Conservation (phyloP, 192 early-diverging fungal species). For the Lobosporangium transversale region DNA sequence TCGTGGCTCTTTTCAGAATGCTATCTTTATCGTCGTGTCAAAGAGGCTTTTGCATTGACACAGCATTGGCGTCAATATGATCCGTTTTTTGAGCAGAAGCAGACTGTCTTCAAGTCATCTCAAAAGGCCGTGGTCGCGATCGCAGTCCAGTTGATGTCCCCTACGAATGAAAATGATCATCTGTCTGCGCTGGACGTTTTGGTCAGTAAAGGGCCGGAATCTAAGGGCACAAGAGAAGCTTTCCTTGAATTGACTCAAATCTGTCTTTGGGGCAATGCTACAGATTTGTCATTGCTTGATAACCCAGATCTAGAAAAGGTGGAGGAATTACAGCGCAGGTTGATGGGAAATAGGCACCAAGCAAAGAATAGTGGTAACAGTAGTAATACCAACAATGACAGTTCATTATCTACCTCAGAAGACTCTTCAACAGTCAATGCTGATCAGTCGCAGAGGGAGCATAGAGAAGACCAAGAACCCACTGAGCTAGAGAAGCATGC, state of each 20-base stretch:
- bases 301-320: conserved; percentile 74
- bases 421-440: conserved; percentile 55
- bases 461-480: conserved; percentile 6
- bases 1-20: conserved; percentile 90
- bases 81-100: conserved; percentile 77
- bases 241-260: conserved; percentile 80
- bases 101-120: conserved; percentile 73
- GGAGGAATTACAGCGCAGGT: conserved; percentile 69
- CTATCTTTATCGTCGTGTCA: conserved; percentile 82
- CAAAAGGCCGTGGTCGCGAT: conserved; percentile 71
- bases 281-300: conserved; percentile 82
- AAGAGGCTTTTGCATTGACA: conserved; percentile 64
- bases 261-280: conserved; percentile 92
- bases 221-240: conserved; percentile 23
- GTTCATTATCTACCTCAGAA: conserved; percentile 10
- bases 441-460: conserved; percentile 16
- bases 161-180: conserved; percentile 7
- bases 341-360: no score
- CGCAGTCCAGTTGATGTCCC: conserved; percentile 63
- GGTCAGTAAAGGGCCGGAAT: conserved; percentile 39
- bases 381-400: neutral
- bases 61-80: conserved; percentile 76
- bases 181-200: conserved; percentile 32
- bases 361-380: neutral
- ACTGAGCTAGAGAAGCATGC: conserved; percentile 58